Evolutionary conservation across 257 asterid genomes (phyloP).

Genomic region (Verbascum thapsus): DNA sequence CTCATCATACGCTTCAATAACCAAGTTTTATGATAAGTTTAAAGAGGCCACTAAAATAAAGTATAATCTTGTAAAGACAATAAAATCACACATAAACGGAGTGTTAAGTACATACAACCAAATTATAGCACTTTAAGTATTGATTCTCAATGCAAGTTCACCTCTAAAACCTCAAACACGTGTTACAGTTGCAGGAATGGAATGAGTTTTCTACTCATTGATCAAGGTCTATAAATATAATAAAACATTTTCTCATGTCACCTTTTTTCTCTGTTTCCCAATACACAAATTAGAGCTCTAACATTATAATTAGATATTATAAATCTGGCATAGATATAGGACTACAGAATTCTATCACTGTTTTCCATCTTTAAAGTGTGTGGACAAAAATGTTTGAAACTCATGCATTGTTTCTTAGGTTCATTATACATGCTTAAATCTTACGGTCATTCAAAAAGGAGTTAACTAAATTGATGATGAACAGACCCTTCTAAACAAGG

Average conservation of each 20-base stretch:
- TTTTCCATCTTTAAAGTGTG: slow-evolving; percentile 5
- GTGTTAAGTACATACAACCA: slow-evolving; percentile 15
- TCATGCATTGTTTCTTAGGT: neutral
- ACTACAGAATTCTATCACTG: neutral
- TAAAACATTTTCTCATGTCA: slow-evolving; percentile 12
- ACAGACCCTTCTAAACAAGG: neutral
- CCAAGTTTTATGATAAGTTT: slow-evolving; percentile 21
- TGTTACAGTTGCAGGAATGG: slow-evolving; percentile 11
- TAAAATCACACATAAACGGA: too few relatives aligned
- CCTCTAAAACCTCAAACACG: slow-evolving; percentile 17
- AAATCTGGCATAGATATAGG: neutral
- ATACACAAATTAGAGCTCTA: neutral
- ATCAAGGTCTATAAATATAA: slow-evolving; percentile 2
- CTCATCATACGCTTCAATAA: slow-evolving; percentile 53
- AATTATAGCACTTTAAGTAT: neutral
- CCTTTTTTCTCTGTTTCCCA: neutral
- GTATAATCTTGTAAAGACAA: too few relatives aligned
- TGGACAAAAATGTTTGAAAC: neutral
- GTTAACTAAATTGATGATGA: neutral
- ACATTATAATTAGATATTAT: neutral
- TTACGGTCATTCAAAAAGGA: slow-evolving; percentile 17
- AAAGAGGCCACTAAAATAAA: too few relatives aligned
- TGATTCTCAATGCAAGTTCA: slow-evolving; percentile 5
- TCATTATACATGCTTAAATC: slow-evolving; percentile 15
- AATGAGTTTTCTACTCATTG: slow-evolving; percentile 7